A percentile compares a stretch with the other conserved stretches of the same genome.
These are phyloP conservation scores for Ajuga chamaepitys DNA, from an alignment of 257 asterid species.

Conservation along the genomic window DNA sequence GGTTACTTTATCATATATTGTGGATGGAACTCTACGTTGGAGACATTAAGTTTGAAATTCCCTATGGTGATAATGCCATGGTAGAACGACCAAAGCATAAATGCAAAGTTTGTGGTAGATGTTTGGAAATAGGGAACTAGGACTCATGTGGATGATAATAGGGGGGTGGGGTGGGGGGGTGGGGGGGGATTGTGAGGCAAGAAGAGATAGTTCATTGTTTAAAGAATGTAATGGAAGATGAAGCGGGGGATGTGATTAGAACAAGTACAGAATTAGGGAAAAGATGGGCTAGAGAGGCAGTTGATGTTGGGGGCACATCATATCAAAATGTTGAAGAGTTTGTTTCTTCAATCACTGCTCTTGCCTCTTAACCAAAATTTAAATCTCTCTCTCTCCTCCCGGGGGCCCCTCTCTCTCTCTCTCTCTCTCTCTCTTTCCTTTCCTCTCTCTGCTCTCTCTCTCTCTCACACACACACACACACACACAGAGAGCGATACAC, in stretches of 20 bases:
- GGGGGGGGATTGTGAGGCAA: slow-evolving; percentile 12
- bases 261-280: slow-evolving; percentile 16
- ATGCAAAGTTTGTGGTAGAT: slow-evolving; percentile 19
- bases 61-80: neutral
- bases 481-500: too few species aligned
- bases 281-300: slow-evolving; percentile 7
- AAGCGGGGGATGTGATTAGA: neutral
- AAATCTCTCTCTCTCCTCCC: too few species aligned
- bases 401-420: too few species aligned
- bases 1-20: slow-evolving; percentile 25
- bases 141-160: slow-evolving; percentile 1
- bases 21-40: slow-evolving; percentile 35
- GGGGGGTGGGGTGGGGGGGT: too few species aligned
- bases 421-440: too few species aligned
- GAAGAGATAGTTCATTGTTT: slow-evolving; percentile 6
- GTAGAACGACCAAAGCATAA: slow-evolving; percentile 29
- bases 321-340: slow-evolving; percentile 22
- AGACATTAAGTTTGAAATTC: slow-evolving; percentile 20
- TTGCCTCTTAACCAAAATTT: too few species aligned
- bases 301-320: slow-evolving; percentile 23
- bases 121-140: slow-evolving; percentile 26
- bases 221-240: slow-evolving; percentile 11
- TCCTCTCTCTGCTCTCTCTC: too few species aligned
- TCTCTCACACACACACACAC: too few species aligned
- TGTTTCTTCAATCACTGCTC: neutral